These are phyloP conservation scores for Sordariomycetes sp. DNA, from an alignment of 2,329 filamentous ascomycete genomes.

Conservation along the genomic window DNA sequence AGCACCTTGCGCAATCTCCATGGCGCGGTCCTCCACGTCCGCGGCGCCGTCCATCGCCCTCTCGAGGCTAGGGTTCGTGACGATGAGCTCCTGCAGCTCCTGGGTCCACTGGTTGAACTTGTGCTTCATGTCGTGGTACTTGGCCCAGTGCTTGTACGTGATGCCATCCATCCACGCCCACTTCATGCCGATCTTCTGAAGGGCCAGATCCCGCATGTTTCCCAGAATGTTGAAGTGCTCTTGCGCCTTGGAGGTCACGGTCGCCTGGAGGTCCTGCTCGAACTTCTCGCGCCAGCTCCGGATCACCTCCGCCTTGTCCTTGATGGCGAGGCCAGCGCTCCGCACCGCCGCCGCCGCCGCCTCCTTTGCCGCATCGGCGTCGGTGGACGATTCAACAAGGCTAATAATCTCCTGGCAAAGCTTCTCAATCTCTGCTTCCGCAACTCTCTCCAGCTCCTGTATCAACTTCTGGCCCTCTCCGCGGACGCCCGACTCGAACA, in stretches of 20 bases:
- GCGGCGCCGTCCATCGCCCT: slow-evolving; percentile 54
- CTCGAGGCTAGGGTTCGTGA: slow-evolving; percentile 57
- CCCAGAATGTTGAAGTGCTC: slow-evolving; percentile 74
- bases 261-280: slow-evolving; percentile 52
- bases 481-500: slow-evolving; percentile 24
- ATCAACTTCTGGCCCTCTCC: slow-evolving; percentile 56
- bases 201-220: slow-evolving; percentile 66
- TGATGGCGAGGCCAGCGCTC: slow-evolving; percentile 57
- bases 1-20: slow-evolving; percentile 64
- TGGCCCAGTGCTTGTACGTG: slow-evolving; percentile 94
- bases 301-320: slow-evolving; percentile 63
- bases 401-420: slow-evolving; percentile 56
- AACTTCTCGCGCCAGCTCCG: slow-evolving; percentile 65
- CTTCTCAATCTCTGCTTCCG: slow-evolving; percentile 46
- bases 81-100: slow-evolving; percentile 65
- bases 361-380: slow-evolving; percentile 27
- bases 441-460: slow-evolving; percentile 52
- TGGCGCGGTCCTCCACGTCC: slow-evolving; percentile 63
- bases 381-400: slow-evolving; percentile 33
- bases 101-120: slow-evolving; percentile 75
- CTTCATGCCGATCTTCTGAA: slow-evolving; percentile 84
- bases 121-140: slow-evolving; percentile 78
- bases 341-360: slow-evolving; percentile 40
- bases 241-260: slow-evolving; percentile 61
- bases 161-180: slow-evolving; percentile 96